These are phyloP conservation scores for Fusarium ramigenum DNA, from an alignment of 2,329 filamentous ascomycete species.

Conservation along the genomic window DNA sequence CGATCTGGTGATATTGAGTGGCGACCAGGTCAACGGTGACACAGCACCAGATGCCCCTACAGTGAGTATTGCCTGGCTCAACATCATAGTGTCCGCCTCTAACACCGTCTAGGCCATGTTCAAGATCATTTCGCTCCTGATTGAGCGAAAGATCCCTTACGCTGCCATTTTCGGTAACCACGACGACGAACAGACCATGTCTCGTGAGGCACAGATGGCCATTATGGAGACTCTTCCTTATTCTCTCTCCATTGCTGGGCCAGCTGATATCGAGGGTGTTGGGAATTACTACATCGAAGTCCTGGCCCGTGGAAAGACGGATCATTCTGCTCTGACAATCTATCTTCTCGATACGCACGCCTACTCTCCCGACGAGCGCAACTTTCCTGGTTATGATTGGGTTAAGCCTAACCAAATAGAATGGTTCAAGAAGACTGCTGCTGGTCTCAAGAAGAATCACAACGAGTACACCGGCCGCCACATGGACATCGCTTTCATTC, in stretches of 20 bases:
- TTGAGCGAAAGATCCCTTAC: constrained; percentile 89
- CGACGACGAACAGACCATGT: constrained; percentile 88
- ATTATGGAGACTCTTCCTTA: constrained; percentile 88
- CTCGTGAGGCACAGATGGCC: constrained; percentile 81
- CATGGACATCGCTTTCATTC: constrained; percentile 96
- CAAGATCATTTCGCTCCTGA: constrained; percentile 87
- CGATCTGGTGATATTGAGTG: constrained; percentile 89
- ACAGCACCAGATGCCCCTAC: constrained; percentile 91
- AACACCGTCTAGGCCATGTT: constrained; percentile 74
- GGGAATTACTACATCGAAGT: constrained; percentile 97
- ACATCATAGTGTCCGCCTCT: background rate
- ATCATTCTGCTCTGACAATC: constrained; percentile 91
- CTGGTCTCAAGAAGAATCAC: constrained; percentile 78
- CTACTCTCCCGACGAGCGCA: constrained; percentile 88
- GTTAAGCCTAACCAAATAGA: constrained; percentile 92
- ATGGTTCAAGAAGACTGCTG: constrained; percentile 88
- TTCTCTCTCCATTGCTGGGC: constrained; percentile 85
- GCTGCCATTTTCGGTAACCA: constrained; percentile 97
- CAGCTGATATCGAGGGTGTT: constrained; percentile 84
- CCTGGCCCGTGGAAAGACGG: constrained; percentile 78
- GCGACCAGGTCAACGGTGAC: constrained; percentile 95
- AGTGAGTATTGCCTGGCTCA: constrained; percentile 54
- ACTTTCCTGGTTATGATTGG: constrained; percentile 97
- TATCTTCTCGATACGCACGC: constrained; percentile 94
- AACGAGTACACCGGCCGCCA: constrained; percentile 89